These are phyloP conservation scores for Agrocybe pediades DNA, from an alignment of 768 basidiomycete species.

Conservation along the genomic window DNA sequence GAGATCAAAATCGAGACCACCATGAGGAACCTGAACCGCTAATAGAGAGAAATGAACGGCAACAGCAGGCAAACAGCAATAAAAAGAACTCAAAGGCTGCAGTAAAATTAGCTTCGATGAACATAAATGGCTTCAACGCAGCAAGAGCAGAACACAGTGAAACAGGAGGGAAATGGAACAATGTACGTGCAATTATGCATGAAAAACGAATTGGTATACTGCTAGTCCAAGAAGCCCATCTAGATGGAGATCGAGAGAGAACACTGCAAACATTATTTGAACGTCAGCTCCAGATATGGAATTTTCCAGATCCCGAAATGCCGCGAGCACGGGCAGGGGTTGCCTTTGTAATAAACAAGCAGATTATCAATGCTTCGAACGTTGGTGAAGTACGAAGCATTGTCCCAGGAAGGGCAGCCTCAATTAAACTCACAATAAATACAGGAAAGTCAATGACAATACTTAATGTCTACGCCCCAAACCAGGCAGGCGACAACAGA, in stretches of 20 bases:
- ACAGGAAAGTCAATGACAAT: conserved; percentile 20
- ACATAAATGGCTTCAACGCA: conserved; percentile 22
- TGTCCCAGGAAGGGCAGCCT: conserved; percentile 28
- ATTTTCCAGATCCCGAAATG: conserved; percentile 13
- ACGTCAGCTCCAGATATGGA: conserved; percentile 16
- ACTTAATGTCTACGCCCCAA: conserved; percentile 37
- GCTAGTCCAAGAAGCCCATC: conserved; percentile 32
- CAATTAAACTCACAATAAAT: conserved; percentile 15
- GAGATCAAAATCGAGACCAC: not conserved
- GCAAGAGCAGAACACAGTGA: not conserved
- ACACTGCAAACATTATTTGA: conserved; percentile 10
- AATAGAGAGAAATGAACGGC: not conserved
- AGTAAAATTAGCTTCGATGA: conserved; percentile 19
- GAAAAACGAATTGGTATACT: conserved; percentile 28
- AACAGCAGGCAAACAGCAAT: not conserved
- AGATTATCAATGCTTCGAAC: conserved; percentile 9
- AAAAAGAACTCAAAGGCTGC: not conserved
- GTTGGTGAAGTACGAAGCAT: conserved; percentile 10
- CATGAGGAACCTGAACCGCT: too few species aligned
- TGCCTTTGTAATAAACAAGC: conserved; percentile 35
- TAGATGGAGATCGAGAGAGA: conserved; percentile 14
- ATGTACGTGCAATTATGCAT: conserved; percentile 27
- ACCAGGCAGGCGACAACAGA: conserved; percentile 11
- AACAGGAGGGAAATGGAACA: conserved; percentile 20
- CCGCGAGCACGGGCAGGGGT: conserved; percentile 26